Conservation (phyloP, 352 stramenopile genomes). For the Thalassiosira pacifica region DNA sequence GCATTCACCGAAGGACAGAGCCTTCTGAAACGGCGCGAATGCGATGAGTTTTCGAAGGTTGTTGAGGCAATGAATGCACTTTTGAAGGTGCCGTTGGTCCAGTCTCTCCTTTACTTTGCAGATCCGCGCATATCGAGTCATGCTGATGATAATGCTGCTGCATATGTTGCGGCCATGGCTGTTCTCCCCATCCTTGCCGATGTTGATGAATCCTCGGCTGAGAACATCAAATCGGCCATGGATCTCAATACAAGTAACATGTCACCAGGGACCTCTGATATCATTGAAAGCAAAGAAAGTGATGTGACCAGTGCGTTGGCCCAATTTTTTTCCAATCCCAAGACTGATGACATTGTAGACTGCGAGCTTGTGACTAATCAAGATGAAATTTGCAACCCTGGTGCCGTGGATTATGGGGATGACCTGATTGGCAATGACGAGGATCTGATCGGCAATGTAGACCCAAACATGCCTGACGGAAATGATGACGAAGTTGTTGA, state of each 20-base stretch:
- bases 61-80: slow-evolving; percentile 64
- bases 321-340: slow-evolving; percentile 44
- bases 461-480: slow-evolving; percentile 9
- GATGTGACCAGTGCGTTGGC: slow-evolving; percentile 43
- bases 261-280: background rate
- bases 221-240: slow-evolving; percentile 67
- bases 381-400: slow-evolving; percentile 62
- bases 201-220: slow-evolving; percentile 56
- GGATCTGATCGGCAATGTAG: slow-evolving; percentile 16
- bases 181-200: slow-evolving; percentile 72
- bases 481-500: background rate
- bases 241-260: slow-evolving; percentile 26
- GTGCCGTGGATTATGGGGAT: background rate
- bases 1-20: slow-evolving; percentile 60
- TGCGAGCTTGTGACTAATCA: slow-evolving; percentile 56
- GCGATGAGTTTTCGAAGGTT: slow-evolving; percentile 46
- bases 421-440: slow-evolving; percentile 5
- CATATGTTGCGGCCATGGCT: slow-evolving; percentile 66
- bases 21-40: slow-evolving; percentile 62
- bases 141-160: slow-evolving; percentile 52
- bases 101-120: slow-evolving; percentile 71
- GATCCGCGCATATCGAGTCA: slow-evolving; percentile 33
- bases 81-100: slow-evolving; percentile 67
- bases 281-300: slow-evolving; percentile 27
- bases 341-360: slow-evolving; percentile 42